Percentiles rank a stretch among this genome's conserved stretches.
Evolutionary conservation across 371 early-diverging fungal genomes (phyloP).

Genomic region (Zychaea mexicana): DNA sequence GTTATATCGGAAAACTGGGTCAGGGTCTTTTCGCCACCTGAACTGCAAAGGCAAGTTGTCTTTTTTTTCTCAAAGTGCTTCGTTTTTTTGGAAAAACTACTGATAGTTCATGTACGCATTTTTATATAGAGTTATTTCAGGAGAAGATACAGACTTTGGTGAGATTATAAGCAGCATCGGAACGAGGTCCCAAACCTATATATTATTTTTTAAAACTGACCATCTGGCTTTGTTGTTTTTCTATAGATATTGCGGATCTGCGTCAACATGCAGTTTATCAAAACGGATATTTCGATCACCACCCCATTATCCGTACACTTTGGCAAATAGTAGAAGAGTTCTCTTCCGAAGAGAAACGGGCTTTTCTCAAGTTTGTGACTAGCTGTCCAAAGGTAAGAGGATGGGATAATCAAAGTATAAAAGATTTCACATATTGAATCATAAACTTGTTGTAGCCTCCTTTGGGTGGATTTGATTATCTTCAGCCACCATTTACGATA

Average conservation of each 20-base stretch:
- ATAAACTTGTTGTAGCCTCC: slow-evolving; percentile 67
- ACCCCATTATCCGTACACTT: slow-evolving; percentile 74
- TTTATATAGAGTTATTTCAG: slow-evolving; percentile 71
- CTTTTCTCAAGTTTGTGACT: slow-evolving; percentile 87
- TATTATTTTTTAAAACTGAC: too few species aligned
- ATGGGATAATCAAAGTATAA: background rate
- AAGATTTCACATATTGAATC: background rate
- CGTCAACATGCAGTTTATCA: slow-evolving; percentile 83
- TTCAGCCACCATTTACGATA: slow-evolving; percentile 75
- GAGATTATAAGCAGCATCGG: too few species aligned
- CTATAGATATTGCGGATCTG: slow-evolving; percentile 72
- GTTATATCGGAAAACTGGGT: slow-evolving; percentile 72
- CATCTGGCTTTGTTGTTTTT: background rate
- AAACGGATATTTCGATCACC: slow-evolving; percentile 77
- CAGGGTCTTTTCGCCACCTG: slow-evolving; percentile 75
- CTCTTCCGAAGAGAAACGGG: slow-evolving; percentile 63
- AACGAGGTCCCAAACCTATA: too few species aligned
- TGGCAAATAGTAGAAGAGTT: slow-evolving; percentile 81
- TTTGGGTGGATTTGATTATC: slow-evolving; percentile 81
- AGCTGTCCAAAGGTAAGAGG: slow-evolving; percentile 68
- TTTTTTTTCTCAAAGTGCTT: too few species aligned
- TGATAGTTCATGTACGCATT: background rate
- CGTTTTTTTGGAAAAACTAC: background rate
- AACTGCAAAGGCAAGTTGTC: slow-evolving; percentile 65
- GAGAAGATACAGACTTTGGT: slow-evolving; percentile 72